These are phyloP conservation scores for Lichtheimia ornata DNA, from an alignment of 371 early-diverging fungal species.

Conservation along the genomic window DNA sequence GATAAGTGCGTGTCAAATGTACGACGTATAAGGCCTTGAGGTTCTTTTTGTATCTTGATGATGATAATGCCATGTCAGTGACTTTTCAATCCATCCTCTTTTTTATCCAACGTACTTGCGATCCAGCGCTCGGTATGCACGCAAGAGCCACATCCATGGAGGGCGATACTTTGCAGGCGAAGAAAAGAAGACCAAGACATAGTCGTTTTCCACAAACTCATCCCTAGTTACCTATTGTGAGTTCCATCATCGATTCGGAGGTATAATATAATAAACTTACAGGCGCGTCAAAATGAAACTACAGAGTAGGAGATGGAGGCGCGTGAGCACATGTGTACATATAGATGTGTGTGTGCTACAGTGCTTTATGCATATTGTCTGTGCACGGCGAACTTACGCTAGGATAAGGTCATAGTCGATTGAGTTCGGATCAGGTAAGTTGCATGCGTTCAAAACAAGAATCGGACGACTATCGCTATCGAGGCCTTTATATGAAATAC, in stretches of 20 bases:
- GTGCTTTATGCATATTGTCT: no score
- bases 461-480: conserved; percentile 84
- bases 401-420: conserved; percentile 83
- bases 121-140: conserved; percentile 79
- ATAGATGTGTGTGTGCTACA: no score
- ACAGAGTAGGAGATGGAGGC: background rate
- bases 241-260: background rate
- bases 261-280: conserved; percentile 23
- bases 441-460: conserved; percentile 78
- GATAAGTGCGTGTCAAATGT: conserved; percentile 59
- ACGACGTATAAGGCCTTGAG: conserved; percentile 89
- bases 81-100: background rate
- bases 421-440: conserved; percentile 74
- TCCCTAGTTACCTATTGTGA: conserved; percentile 33
- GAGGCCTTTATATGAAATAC: conserved; percentile 56
- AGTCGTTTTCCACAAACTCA: conserved; percentile 84
- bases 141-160: conserved; percentile 82
- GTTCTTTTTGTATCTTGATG: conserved; percentile 86
- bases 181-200: conserved; percentile 84
- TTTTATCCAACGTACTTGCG: conserved; percentile 55
- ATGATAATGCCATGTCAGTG: background rate
- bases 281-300: conserved; percentile 43
- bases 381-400: conserved; percentile 45
- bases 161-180: conserved; percentile 80
- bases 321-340: no score